Evolutionary conservation across 208 protist species (phyloP), one percentile per base, ranked within the genome.

Genomic region (Crithidia bombi): DNA sequence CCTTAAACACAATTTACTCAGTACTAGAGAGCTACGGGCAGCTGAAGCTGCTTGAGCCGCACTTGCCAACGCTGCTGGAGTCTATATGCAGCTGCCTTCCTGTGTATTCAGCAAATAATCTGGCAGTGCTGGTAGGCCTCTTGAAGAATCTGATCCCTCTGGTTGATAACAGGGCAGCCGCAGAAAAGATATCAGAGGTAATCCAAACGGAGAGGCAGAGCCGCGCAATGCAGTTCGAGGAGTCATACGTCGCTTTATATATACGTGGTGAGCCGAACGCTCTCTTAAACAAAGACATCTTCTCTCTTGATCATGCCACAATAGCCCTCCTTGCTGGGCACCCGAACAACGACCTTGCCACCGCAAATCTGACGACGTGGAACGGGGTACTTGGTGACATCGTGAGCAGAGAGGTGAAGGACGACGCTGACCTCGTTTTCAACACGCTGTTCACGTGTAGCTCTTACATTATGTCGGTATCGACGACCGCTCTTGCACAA

Each of bases 231-330:
- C 51, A 61, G 19, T 96, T 96, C 79, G 87, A 90, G 62, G 70
- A 76, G 62, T 83, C 87, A 11, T 96, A 96, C 64, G 58, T 72
- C 21, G 66, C 61, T 23, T 65, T 71, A 21, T 94, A 88, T 62
- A 78, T 94, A 23, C 69, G 80, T 30, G 71, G 84, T 30, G 54
- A 65, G 33, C 72, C 79, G 9, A 96, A 96, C 66, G 68, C 55
- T 11, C 64, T 89, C 1, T 47, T 96, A 15, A 85, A 96, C 67
- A 92, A 92, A 47, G 91, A 96, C 78, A 69, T 96, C 28, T 94
- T 96, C 69, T 85, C 82, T 0, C 65, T 96, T 23, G 89, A 96
- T 69, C 85, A 85, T 26, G 88, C 74, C 25, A 72, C 93, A 43
- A 71, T 87, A 11, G 80, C 69, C 14, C 67, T 90, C 23, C 55